Percentiles rank a stretch among this genome's conserved stretches.
These are phyloP conservation scores for Mollisiaceae sp. DNA, from an alignment of 2,329 filamentous ascomycete genomes.

Conservation along the genomic window DNA sequence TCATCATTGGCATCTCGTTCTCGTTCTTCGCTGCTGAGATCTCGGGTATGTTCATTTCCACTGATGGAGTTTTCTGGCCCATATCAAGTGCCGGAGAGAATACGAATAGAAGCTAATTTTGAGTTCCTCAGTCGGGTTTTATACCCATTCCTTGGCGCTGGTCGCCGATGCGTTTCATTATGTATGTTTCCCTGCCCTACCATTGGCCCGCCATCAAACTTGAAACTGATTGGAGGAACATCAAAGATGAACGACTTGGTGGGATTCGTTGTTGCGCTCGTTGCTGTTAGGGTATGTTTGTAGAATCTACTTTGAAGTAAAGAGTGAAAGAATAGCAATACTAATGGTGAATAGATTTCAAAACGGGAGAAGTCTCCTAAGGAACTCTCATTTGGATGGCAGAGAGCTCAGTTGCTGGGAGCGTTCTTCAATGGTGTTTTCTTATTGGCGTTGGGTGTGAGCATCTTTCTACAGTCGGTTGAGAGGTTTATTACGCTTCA, in stretches of 20 bases:
- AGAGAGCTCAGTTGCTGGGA: constrained; percentile 72
- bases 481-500: constrained; percentile 68
- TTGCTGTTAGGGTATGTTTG: constrained; percentile 61
- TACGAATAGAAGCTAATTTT: background rate
- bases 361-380: constrained; percentile 61
- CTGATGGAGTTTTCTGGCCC: background rate
- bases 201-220: background rate
- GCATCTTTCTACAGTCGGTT: constrained; percentile 74
- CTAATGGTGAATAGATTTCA: constrained; percentile 53
- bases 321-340: background rate
- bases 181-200: constrained; percentile 49
- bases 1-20: constrained; percentile 52
- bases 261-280: constrained; percentile 69
- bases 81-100: background rate
- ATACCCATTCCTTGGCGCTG: constrained; percentile 72
- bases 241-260: constrained; percentile 71
- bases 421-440: constrained; percentile 84
- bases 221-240: background rate
- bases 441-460: constrained; percentile 72
- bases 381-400: constrained; percentile 75
- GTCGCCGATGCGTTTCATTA: constrained; percentile 83
- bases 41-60: constrained; percentile 42
- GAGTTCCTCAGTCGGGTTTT: constrained; percentile 61
- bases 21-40: constrained; percentile 54
- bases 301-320: background rate